These are phyloP conservation scores for Artemisia argyi DNA, from an alignment of 129 eudicot genomes.

Conservation along the genomic window DNA sequence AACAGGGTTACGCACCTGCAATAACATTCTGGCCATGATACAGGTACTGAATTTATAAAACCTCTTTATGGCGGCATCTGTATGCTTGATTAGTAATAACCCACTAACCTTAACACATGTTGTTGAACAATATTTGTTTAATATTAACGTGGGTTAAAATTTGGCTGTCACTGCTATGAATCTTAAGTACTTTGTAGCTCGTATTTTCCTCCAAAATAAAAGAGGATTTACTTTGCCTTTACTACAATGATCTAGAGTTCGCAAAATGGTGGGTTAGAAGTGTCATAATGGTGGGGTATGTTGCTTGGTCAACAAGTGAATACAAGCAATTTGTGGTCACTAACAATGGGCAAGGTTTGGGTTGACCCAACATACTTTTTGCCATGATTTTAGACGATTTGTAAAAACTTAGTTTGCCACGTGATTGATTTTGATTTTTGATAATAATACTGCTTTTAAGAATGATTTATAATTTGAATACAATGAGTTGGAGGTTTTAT, in stretches of 20 bases:
- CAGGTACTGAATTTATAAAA: slow-evolving; percentile 43
- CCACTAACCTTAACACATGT: neutral
- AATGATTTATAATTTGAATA: too few relatives aligned
- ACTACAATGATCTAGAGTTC: neutral
- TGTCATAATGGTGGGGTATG: too few relatives aligned
- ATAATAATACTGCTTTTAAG: too few relatives aligned
- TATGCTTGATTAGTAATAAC: slow-evolving; percentile 1
- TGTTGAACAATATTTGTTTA: neutral
- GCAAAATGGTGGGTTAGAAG: too few relatives aligned
- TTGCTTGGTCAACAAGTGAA: too few relatives aligned
- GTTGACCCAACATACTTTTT: too few relatives aligned
- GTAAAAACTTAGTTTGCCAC: too few relatives aligned
- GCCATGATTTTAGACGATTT: too few relatives aligned
- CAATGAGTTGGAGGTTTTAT: too few relatives aligned
- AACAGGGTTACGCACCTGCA: slow-evolving; percentile 89
- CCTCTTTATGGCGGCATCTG: neutral
- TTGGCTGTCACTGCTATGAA: neutral
- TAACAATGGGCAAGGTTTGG: too few relatives aligned
- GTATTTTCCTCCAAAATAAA: neutral
- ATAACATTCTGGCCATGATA: slow-evolving; percentile 89
- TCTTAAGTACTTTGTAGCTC: neutral
- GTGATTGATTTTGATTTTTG: too few relatives aligned
- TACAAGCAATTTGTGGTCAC: too few relatives aligned
- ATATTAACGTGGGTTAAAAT: neutral
- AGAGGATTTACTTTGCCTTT: neutral